Evolutionary conservation across 768 basidiomycete genomes (phyloP).

Genomic region (Tulasnella calospora): DNA sequence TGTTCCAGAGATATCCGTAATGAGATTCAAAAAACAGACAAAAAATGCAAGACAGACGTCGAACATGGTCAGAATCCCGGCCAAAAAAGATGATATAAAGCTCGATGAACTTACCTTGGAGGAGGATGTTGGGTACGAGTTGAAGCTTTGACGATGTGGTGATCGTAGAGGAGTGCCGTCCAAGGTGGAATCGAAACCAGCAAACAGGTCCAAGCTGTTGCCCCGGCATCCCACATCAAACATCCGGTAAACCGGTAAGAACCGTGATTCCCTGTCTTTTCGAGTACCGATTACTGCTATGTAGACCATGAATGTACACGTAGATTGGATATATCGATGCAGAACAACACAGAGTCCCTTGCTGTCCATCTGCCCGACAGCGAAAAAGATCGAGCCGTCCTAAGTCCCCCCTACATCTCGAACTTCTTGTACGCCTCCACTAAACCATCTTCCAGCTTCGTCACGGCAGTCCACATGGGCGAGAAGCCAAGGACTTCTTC

Average conservation of each 20-base stretch:
- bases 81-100: neutral
- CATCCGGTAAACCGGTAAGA: neutral
- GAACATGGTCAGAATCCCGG: neutral
- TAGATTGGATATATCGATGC: neutral
- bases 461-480: conserved; percentile 62
- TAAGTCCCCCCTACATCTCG: conserved; percentile 23
- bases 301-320: neutral
- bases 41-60: neutral
- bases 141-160: neutral
- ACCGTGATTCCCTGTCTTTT: neutral
- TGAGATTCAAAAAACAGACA: neutral
- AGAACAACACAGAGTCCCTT: neutral
- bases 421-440: conserved; percentile 50
- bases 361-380: neutral
- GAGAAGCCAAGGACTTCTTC: conserved; percentile 62
- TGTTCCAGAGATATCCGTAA: neutral
- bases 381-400: neutral
- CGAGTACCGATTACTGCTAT: neutral
- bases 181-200: conserved; percentile 8
- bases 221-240: neutral
- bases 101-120: neutral
- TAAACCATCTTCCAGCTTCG: conserved; percentile 52
- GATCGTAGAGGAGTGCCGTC: neutral
- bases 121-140: neutral
- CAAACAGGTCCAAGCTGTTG: neutral